These are phyloP conservation scores for Phylloporus arenicola DNA, from an alignment of 768 basidiomycete genomes.

Conservation along the genomic window DNA sequence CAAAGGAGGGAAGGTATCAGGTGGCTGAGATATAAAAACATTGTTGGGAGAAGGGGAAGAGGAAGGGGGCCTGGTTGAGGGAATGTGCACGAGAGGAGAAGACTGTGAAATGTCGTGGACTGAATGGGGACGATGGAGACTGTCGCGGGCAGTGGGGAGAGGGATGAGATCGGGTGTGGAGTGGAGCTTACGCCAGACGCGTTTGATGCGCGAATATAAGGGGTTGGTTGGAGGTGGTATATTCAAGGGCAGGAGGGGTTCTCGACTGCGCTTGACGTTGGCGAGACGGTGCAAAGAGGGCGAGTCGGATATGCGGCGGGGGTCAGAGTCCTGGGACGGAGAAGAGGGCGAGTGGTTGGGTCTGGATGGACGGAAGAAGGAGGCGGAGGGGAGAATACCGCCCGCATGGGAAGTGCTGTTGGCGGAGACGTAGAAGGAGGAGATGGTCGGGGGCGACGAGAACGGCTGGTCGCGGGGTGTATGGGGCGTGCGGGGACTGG, in stretches of 20 bases:
- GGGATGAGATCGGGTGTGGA: constrained; percentile 35
- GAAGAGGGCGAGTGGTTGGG: constrained; percentile 42
- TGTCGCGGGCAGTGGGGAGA: constrained; percentile 1
- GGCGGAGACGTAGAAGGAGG: constrained; percentile 21
- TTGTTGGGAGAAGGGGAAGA: constrained; percentile 26
- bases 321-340: constrained; percentile 40
- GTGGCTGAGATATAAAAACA: constrained; percentile 28
- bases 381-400: constrained; percentile 72
- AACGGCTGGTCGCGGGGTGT: constrained; percentile 16
- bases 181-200: constrained; percentile 49
- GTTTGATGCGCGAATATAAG: constrained; percentile 47
- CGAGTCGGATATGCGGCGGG: constrained; percentile 22
- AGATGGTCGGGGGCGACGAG: constrained; percentile 25
- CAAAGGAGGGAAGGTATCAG: constrained; percentile 28
- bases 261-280: constrained; percentile 60
- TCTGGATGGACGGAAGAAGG: constrained; percentile 70
- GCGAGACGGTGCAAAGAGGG: constrained; percentile 31
- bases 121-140: constrained; percentile 7
- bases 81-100: constrained; percentile 21
- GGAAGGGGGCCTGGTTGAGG: constrained; percentile 20
- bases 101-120: constrained; percentile 6
- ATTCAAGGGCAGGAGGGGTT: constrained; percentile 60
- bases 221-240: neutral
- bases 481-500: constrained; percentile 2
- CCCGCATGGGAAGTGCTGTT: constrained; percentile 67